phyloP scores from a whole-genome alignment of 2,329 filamentous ascomycete genomes.

The Hypoxylon sp. region DNA sequence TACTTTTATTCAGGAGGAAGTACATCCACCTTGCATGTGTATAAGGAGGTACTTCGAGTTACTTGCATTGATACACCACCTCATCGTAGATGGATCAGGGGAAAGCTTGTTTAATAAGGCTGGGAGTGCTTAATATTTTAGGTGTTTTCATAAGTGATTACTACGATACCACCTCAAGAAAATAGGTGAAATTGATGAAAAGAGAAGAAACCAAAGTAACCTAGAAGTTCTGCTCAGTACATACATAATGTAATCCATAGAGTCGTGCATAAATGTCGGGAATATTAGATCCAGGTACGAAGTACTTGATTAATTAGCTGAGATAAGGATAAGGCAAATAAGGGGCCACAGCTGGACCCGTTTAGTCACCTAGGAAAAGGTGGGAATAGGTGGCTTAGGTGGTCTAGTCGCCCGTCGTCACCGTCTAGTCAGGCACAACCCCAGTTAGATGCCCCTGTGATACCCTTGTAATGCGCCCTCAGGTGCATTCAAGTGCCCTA shows the following conservation, averaged over 20 bases:
- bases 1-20: slow-evolving; percentile 19
- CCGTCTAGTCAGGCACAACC: slow-evolving; percentile 23
- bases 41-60: slow-evolving; percentile 16
- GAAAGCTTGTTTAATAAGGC: slow-evolving; percentile 33
- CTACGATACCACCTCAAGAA: no score
- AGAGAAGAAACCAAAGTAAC: neutral
- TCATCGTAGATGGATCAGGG: slow-evolving; percentile 14
- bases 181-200: neutral
- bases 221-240: neutral
- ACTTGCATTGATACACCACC: slow-evolving; percentile 2
- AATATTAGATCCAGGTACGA: neutral
- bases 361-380: slow-evolving; percentile 1
- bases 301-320: slow-evolving; percentile 10
- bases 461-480: neutral
- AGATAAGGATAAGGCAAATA: slow-evolving; percentile 22
- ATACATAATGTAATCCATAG: no score
- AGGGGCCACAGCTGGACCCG: slow-evolving; percentile 2
- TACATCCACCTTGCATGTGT: slow-evolving; percentile 21
- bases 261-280: slow-evolving; percentile 3
- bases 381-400: neutral
- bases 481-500: slow-evolving; percentile 1
- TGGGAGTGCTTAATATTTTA: neutral
- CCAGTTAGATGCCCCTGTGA: slow-evolving; percentile 12
- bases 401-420: slow-evolving; percentile 20
- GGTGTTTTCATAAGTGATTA: no score